Evolutionary conservation across 164 flowering plant genomes (phyloP), one percentile per base, ranked within the genome.

Genomic region (Cinnamomum chago): DNA sequence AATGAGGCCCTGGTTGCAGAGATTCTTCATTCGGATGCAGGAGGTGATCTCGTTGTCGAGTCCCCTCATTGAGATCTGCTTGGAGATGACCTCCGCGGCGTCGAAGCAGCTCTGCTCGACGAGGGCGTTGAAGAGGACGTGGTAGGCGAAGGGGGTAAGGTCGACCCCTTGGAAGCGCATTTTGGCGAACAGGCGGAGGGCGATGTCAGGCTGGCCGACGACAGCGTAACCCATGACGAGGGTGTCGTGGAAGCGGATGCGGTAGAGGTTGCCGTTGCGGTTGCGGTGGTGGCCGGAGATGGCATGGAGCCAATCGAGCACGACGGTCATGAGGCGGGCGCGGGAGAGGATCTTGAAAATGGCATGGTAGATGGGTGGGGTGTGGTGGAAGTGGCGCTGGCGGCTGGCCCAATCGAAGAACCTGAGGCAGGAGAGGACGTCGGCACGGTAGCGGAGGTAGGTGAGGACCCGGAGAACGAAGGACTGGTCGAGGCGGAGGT

Each of bases 351-450:
- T 86, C 82, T 87, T 89, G 71, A 93, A 88, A 33, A 92, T 87
- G 50, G 98, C 86, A 64, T 82, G 27, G 80, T 83, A 95, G 0
- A 97, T 88, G 18, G 83, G 81, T 0, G 85, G 85, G 9, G 96
- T 88, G 78, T 92, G 98, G 70, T 68, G 28, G 64, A 82, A 95
- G 18, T 89, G 87, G 0, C 51, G 81, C 71, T 92, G 97, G 51
- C 90, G 81, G 2, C 97, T 97, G 2, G 88, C 94, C 98, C 98
- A 95, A 65, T 95, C 97, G 73, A 95, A 95, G 81, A 94, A 92
- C 72, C 82, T 87, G 77, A 94, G 79, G 77, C 94, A 88, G 1
- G 88, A 79, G 15, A 89, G 80, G 5, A 91, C 85, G 15, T 89
- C 91, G 6, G 5, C 20, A 14, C 60, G 18, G 12, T 78, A 5